Evolutionary conservation across 1,284 basidiomycete species (phyloP).

Genomic region (Malassezia restricta): DNA sequence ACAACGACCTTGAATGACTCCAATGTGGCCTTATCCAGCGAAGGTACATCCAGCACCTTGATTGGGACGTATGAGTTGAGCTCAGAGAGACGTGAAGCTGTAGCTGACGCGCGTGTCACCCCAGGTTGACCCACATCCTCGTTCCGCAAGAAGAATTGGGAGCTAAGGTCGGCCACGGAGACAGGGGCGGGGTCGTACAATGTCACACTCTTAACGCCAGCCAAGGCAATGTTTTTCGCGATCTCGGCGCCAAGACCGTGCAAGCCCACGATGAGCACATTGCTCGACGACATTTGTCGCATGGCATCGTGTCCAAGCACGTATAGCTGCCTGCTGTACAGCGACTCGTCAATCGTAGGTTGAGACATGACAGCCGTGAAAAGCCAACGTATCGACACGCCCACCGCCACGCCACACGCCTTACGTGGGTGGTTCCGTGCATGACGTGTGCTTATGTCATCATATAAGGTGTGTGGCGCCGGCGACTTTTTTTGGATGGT

Average conservation of each 20-base stretch:
- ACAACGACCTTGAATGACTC: slow-evolving; percentile 59
- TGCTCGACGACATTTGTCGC: slow-evolving; percentile 97
- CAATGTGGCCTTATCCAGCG: slow-evolving; percentile 28
- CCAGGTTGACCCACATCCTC: slow-evolving; percentile 70
- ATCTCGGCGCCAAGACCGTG: slow-evolving; percentile 93
- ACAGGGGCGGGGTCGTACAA: slow-evolving; percentile 87
- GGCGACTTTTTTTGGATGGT: too few species aligned
- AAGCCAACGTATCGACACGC: not conserved
- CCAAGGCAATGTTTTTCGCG: slow-evolving; percentile 83
- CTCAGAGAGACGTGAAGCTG: slow-evolving; percentile 79
- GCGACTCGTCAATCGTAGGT: slow-evolving; percentile 28
- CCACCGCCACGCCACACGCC: not conserved
- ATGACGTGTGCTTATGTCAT: not conserved
- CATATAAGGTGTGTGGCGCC: too few species aligned
- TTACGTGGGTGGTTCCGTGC: not conserved
- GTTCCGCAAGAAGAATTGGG: slow-evolving; percentile 86
- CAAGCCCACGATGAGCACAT: slow-evolving; percentile 85
- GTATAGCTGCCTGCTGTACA: slow-evolving; percentile 44
- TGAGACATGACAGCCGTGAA: not conserved
- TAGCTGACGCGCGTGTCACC: slow-evolving; percentile 62
- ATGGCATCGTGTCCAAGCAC: slow-evolving; percentile 57
- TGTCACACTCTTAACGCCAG: slow-evolving; percentile 95
- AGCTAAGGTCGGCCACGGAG: slow-evolving; percentile 73
- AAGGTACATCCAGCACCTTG: slow-evolving; percentile 51
- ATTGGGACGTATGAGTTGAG: slow-evolving; percentile 94